Conservation (phyloP, 345 rosid genomes). For the Boechera stricta region DNA sequence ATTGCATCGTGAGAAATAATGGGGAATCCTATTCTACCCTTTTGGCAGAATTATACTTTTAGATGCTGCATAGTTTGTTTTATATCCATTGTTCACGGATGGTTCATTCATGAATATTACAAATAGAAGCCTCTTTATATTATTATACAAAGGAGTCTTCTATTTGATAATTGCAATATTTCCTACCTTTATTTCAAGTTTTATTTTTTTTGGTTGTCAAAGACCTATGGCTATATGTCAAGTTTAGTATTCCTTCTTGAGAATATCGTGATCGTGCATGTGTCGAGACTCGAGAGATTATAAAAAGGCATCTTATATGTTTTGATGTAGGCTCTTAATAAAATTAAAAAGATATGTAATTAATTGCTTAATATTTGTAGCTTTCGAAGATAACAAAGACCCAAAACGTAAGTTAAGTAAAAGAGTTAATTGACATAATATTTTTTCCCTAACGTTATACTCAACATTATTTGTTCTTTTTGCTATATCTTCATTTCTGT, state of each 20-base stretch:
- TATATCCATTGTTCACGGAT: constrained; percentile 38
- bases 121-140: constrained; percentile 14
- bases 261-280: constrained; percentile 25
- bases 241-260: constrained; percentile 30
- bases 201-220: neutral
- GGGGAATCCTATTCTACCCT: constrained; percentile 43
- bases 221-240: neutral
- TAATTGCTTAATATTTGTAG: no score
- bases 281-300: constrained; percentile 28
- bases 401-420: constrained; percentile 8
- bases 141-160: neutral
- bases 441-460: neutral
- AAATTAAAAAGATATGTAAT: no score
- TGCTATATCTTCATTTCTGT: neutral
- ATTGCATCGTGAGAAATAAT: constrained; percentile 36
- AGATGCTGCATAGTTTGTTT: constrained; percentile 34
- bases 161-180: constrained; percentile 20
- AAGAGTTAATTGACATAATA: neutral
- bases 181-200: constrained; percentile 25
- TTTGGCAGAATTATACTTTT: constrained; percentile 41
- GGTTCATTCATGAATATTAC: constrained; percentile 15
- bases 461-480: neutral
- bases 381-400: neutral
- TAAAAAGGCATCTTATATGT: constrained; percentile 20
- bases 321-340: neutral